phyloP scores from a whole-genome alignment of 2,329 filamentous ascomycete genomes.

The Fusarium burgessii region DNA sequence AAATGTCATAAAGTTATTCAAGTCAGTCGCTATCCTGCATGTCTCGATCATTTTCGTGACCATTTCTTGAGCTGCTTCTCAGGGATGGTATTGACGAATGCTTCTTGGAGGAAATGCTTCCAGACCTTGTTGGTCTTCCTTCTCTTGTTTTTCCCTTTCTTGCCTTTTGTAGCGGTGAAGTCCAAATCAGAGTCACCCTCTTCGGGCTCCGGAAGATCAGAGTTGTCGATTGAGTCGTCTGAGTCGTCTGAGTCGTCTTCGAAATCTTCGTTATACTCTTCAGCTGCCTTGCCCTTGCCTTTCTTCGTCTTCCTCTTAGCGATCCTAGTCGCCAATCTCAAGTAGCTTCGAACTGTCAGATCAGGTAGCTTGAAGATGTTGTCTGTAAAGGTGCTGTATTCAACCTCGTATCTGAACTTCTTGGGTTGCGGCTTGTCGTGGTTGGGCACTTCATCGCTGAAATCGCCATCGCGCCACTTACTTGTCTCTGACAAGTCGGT shows the following conservation, averaged over 20 bases:
- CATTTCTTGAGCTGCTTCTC: constrained; percentile 71
- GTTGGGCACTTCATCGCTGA: constrained; percentile 66
- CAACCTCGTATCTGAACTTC: constrained; percentile 80
- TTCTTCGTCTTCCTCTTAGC: constrained; percentile 56
- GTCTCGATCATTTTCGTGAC: constrained; percentile 41
- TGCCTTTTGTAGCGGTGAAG: constrained; percentile 22
- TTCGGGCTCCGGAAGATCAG: constrained; percentile 32
- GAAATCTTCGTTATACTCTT: constrained; percentile 35
- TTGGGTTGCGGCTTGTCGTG: constrained; percentile 67
- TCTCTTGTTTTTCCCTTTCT: constrained; percentile 58
- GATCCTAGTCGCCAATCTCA: constrained; percentile 84
- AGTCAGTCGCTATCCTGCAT: constrained; percentile 3
- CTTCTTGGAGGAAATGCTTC: constrained; percentile 80
- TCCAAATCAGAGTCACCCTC: constrained; percentile 38
- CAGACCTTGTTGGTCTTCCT: constrained; percentile 75
- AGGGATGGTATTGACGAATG: constrained; percentile 81
- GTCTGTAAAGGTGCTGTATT: constrained; percentile 88
- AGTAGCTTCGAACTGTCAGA: constrained; percentile 83
- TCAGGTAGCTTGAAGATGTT: constrained; percentile 80
- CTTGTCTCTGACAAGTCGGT: constrained; percentile 50
- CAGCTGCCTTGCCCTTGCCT: constrained; percentile 40
- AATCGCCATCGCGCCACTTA: constrained; percentile 74
- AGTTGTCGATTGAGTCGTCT: constrained; percentile 26
- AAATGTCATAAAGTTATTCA: constrained; percentile 24
- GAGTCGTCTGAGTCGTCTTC: constrained; percentile 44